These are phyloP conservation scores for Xylogone sp. DNA, from an alignment of 2,329 filamentous ascomycete genomes.

Conservation along the genomic window DNA sequence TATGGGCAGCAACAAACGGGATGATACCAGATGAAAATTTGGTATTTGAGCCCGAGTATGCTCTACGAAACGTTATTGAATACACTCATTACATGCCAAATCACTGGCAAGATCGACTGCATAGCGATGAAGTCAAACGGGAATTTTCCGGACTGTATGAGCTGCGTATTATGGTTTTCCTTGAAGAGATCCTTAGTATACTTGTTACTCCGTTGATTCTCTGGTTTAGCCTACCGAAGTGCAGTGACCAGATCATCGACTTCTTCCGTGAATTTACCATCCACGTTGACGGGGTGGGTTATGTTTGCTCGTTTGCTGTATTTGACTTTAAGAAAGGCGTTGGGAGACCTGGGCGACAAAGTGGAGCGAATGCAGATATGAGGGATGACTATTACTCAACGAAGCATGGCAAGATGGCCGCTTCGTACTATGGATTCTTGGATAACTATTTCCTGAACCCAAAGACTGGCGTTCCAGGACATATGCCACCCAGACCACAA, in stretches of 20 bases:
- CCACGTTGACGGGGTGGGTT: conserved; percentile 91
- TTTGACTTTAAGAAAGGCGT: conserved; percentile 92
- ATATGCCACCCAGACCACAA: conserved; percentile 51
- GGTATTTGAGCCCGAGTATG: conserved; percentile 89
- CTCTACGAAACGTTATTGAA: conserved; percentile 82
- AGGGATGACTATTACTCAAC: conserved; percentile 91
- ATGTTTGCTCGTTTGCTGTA: conserved; percentile 95
- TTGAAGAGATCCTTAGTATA: conserved; percentile 90
- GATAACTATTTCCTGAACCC: conserved; percentile 84
- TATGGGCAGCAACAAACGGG: conserved; percentile 81
- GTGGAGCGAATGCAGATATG: conserved; percentile 44
- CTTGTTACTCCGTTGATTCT: conserved; percentile 88
- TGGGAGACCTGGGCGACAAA: conserved; percentile 43
- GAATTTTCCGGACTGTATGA: conserved; percentile 92
- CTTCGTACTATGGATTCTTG: conserved; percentile 91
- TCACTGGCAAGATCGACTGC: conserved; percentile 85
- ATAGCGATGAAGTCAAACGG: conserved; percentile 86
- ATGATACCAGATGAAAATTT: conserved; percentile 82
- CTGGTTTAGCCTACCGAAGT: conserved; percentile 79
- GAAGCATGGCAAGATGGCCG: conserved; percentile 98
- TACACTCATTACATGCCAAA: conserved; percentile 90
- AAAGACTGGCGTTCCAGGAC: conserved; percentile 60
- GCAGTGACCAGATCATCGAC: conserved; percentile 89
- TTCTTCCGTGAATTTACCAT: conserved; percentile 98
- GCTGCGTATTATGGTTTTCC: conserved; percentile 84